A percentile compares a stretch with the other conserved stretches of the same genome.
Evolutionary conservation across 371 early-diverging fungal species (phyloP).

Genomic region (Rhizopus delemar): DNA sequence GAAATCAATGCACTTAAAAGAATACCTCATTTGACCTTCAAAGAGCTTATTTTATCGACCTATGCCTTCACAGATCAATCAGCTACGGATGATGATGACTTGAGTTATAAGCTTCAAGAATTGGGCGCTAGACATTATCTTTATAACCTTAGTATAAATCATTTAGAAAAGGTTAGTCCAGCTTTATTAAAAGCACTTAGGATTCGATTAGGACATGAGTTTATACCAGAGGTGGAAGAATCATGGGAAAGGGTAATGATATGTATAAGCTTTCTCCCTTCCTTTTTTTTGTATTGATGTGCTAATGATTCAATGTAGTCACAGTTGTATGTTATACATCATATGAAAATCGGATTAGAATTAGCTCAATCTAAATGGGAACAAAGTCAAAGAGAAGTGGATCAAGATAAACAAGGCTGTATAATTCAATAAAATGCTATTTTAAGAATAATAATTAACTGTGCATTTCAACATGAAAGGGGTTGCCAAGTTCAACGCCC

Average conservation of each 20-base stretch:
- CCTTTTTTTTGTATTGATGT: background rate
- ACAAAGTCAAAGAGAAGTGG: conserved; percentile 5
- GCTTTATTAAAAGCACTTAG: conserved; percentile 16
- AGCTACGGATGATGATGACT: conserved; percentile 1
- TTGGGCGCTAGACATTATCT: conserved; percentile 24
- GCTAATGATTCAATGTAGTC: conserved; percentile 9
- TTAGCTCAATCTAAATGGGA: conserved; percentile 15
- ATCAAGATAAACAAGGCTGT: background rate
- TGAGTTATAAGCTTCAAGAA: conserved; percentile 11
- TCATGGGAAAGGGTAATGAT: conserved; percentile 17
- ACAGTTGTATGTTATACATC: conserved; percentile 16
- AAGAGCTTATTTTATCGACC: conserved; percentile 1
- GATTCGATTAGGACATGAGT: conserved; percentile 19
- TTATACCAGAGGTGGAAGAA: conserved; percentile 23
- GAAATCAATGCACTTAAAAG: conserved; percentile 22
- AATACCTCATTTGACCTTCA: conserved; percentile 2
- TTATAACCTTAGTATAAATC: conserved; percentile 14
- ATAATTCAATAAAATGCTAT: background rate
- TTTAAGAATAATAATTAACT: too few species aligned
- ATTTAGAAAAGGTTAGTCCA: conserved; percentile 10
- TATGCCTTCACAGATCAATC: background rate
- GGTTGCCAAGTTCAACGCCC: too few species aligned
- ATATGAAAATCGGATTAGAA: conserved; percentile 25
- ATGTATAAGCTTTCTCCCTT: background rate
- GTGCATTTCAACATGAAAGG: too few species aligned